A percentile compares a stretch with the other conserved stretches of the same genome.
Conservation (phyloP, 139 green algal species). For the Chlamydomonas applanata region DNA sequence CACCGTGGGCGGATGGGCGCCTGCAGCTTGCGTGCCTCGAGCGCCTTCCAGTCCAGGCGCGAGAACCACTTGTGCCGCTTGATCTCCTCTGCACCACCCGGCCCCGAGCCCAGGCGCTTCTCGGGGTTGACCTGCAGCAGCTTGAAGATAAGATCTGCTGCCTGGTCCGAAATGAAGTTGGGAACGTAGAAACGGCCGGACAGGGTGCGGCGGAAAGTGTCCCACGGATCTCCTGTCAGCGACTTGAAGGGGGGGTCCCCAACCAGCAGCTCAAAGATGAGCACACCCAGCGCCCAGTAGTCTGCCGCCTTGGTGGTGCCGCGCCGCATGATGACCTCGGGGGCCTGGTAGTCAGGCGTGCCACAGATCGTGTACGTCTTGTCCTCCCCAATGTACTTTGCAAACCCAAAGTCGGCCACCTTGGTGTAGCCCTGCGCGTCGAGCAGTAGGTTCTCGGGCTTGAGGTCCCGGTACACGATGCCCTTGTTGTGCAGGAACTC, state of each 20-base stretch:
- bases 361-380: conserved; percentile 84
- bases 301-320: conserved; percentile 74
- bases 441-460: conserved; percentile 87
- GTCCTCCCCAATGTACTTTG: conserved; percentile 67
- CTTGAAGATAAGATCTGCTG: conserved; percentile 76
- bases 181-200: conserved; percentile 70
- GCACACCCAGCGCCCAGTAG: conserved; percentile 82
- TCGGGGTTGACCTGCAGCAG: conserved; percentile 75
- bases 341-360: conserved; percentile 81
- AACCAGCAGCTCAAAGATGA: conserved; percentile 84
- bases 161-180: conserved; percentile 66
- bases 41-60: conserved; percentile 60
- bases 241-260: conserved; percentile 77
- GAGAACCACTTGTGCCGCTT: conserved; percentile 70
- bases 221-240: conserved; percentile 66
- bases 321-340: conserved; percentile 70
- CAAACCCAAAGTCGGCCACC: conserved; percentile 83
- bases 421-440: conserved; percentile 78
- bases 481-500: conserved; percentile 69
- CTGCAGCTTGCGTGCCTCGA: conserved; percentile 48
- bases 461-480: conserved; percentile 79
- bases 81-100: conserved; percentile 56
- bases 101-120: conserved; percentile 58
- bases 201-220: conserved; percentile 72
- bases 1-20: conserved; percentile 56